A percentile compares a stretch with the other conserved stretches of the same genome.
Conservation (phyloP, 169 alveolate genomes). For the Sarcocystis neurona region DNA sequence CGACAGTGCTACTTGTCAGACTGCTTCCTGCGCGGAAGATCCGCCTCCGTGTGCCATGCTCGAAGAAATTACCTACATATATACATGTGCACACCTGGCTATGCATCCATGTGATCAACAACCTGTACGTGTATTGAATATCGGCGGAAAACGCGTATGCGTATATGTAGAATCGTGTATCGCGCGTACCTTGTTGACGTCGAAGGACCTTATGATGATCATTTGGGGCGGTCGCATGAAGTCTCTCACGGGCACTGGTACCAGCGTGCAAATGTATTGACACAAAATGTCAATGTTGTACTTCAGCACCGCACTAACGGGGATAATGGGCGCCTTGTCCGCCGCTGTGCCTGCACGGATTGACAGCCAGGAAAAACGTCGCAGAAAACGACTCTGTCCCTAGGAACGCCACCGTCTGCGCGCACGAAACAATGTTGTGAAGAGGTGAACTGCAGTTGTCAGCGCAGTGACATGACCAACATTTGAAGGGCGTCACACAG, state of each 20-base stretch:
- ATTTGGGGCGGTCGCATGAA: constrained; percentile 96
- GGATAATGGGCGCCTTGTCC: constrained; percentile 97
- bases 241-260: constrained; percentile 98
- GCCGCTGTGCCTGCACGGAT: constrained; percentile 94
- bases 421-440: constrained; percentile 64
- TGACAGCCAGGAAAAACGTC: constrained; percentile 44
- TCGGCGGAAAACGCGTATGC: too few species aligned
- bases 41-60: too few species aligned
- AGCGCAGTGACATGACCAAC: too few species aligned
- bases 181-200: constrained; percentile 89
- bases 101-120: not conserved
- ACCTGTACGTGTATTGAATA: not conserved
- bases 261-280: constrained; percentile 91
- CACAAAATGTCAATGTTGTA: constrained; percentile 96
- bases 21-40: too few species aligned
- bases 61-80: not conserved
- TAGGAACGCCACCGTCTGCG: not conserved
- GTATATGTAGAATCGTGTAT: not conserved
- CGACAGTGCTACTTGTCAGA: too few species aligned
- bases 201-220: constrained; percentile 98
- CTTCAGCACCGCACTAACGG: constrained; percentile 91
- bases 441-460: too few species aligned
- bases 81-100: not conserved
- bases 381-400: not conserved
- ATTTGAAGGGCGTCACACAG: too few species aligned